These are phyloP conservation scores for Sarocladium oryzae DNA, from an alignment of 2,329 filamentous ascomycete genomes.

Conservation along the genomic window DNA sequence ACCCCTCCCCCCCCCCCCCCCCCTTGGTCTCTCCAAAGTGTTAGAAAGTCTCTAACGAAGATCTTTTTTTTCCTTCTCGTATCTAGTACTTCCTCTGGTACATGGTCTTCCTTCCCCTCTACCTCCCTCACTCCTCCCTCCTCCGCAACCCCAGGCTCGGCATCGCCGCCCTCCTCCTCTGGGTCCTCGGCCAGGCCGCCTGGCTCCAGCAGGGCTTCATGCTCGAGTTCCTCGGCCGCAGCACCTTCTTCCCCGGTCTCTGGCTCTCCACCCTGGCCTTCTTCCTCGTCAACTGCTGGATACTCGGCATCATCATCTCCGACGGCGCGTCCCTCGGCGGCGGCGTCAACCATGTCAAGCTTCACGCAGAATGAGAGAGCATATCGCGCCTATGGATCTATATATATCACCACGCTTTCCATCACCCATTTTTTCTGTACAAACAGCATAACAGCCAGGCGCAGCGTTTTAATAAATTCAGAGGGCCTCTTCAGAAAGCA, in stretches of 20 bases:
- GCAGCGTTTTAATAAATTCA: neutral
- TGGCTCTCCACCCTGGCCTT: conserved; percentile 72
- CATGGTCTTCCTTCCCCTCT: conserved; percentile 85
- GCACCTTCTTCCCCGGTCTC: conserved; percentile 79
- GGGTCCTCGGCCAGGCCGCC: conserved; percentile 67
- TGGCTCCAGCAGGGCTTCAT: conserved; percentile 72
- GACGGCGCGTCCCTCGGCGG: conserved; percentile 50
- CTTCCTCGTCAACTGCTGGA: conserved; percentile 81
- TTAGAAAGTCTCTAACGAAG: no score
- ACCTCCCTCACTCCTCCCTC: conserved; percentile 75
- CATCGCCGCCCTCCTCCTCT: conserved; percentile 57
- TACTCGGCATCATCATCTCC: conserved; percentile 69
- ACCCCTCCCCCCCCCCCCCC: neutral
- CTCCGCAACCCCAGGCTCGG: conserved; percentile 56
- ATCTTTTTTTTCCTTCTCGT: no score
- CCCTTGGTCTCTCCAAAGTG: neutral
- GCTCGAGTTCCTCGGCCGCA: conserved; percentile 73
- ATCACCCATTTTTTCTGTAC: no score
- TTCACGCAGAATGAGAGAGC: conserved; percentile 4
- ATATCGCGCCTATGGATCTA: no score
- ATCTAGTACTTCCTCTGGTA: conserved; percentile 99
- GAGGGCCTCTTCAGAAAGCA: neutral
- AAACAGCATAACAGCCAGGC: neutral
- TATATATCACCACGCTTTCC: no score
- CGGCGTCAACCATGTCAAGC: neutral